These are phyloP conservation scores for Rhododendron griersonianum DNA, from an alignment of 148 eudicot genomes.

Conservation along the genomic window DNA sequence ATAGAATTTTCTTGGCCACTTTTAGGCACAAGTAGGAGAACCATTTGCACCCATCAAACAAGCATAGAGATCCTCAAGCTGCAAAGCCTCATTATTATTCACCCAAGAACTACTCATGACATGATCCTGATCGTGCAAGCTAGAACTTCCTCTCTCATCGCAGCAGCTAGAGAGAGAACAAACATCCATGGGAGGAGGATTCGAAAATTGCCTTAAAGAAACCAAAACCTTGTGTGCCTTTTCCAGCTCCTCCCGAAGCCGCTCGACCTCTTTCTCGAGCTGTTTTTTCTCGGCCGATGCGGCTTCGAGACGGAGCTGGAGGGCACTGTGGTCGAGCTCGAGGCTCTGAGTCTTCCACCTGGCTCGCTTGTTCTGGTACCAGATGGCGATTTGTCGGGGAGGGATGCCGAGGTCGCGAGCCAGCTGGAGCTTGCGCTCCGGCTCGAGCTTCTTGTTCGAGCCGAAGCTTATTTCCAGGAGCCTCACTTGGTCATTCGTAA, in stretches of 20 bases:
- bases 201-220: not conserved
- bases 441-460: constrained; percentile 40
- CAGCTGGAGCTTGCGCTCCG: constrained; percentile 37
- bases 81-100: constrained; percentile 13
- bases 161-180: constrained; percentile 16
- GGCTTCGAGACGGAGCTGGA: constrained; percentile 28
- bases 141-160: constrained; percentile 26
- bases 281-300: constrained; percentile 32
- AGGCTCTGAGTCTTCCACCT: constrained; percentile 44
- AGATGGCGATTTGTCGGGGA: constrained; percentile 42
- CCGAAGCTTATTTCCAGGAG: constrained; percentile 41
- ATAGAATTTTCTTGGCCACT: not conserved
- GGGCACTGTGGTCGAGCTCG: constrained; percentile 33
- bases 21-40: not conserved
- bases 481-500: constrained; percentile 40
- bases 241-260: constrained; percentile 30
- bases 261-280: constrained; percentile 38
- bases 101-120: constrained; percentile 16
- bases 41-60: constrained; percentile 27
- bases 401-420: constrained; percentile 38
- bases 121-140: constrained; percentile 20
- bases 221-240: constrained; percentile 12
- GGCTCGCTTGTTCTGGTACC: constrained; percentile 63
- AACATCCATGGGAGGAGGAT: not conserved
- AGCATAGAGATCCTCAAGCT: constrained; percentile 37